Evolutionary conservation across 306 rosid species (phyloP).

Genomic region (Vigna radiata): DNA sequence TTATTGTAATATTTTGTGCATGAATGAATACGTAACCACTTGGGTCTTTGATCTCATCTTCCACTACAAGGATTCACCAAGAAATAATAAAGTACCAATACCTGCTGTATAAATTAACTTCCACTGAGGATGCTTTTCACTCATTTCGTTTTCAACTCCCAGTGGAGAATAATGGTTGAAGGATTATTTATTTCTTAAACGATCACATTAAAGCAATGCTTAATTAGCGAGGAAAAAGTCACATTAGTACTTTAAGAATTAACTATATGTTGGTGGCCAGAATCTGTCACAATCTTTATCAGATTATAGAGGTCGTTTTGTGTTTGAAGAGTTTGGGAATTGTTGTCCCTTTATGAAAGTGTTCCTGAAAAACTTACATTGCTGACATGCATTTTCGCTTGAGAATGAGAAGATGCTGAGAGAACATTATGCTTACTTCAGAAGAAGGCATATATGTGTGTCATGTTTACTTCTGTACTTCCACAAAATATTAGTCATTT

Average conservation of each 20-base stretch:
- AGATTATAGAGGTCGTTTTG: constrained; percentile 26
- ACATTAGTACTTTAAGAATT: constrained; percentile 32
- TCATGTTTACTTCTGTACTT: constrained; percentile 12
- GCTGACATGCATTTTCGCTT: constrained; percentile 34
- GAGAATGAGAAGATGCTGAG: constrained; percentile 28
- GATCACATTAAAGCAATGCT: constrained; percentile 37
- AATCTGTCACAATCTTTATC: constrained; percentile 41
- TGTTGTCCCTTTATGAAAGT: constrained; percentile 47
- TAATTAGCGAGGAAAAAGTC: constrained; percentile 40
- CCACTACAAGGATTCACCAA: constrained; percentile 32
- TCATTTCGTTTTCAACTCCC: constrained; percentile 48
- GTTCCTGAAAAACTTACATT: constrained; percentile 44
- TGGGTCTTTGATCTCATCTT: constrained; percentile 38
- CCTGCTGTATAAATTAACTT: constrained; percentile 31
- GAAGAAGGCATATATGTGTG: constrained; percentile 37
- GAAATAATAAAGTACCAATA: constrained; percentile 21
- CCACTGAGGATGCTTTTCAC: constrained; percentile 48
- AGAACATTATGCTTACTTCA: constrained; percentile 46
- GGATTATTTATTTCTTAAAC: constrained; percentile 17
- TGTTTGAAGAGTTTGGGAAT: constrained; percentile 37
- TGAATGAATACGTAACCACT: not conserved
- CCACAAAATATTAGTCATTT: not conserved
- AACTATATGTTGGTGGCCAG: constrained; percentile 48
- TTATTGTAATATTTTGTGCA: constrained; percentile 1
- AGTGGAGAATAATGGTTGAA: constrained; percentile 48